Evolutionary conservation across 306 rosid species (phyloP).

Genomic region (Citrullus amarus): DNA sequence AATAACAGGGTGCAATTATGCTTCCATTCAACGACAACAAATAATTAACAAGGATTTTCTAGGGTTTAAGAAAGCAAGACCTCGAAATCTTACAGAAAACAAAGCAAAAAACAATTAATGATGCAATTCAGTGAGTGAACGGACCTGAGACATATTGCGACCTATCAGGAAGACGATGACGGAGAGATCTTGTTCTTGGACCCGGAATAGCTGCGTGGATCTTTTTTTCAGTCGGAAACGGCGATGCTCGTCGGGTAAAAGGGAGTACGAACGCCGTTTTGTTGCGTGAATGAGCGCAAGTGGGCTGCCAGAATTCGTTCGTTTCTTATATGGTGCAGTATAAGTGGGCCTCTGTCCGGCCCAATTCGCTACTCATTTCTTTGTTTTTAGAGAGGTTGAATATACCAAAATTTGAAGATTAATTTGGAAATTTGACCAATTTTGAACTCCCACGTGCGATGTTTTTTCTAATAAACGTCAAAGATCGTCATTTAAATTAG

Average conservation of each 20-base stretch:
- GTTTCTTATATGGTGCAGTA: background rate
- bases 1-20: background rate
- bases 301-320: background rate
- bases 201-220: background rate
- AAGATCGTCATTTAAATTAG: no score
- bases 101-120: background rate
- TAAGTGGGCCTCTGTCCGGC: background rate
- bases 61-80: slow-evolving; percentile 3
- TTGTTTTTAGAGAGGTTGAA: no score
- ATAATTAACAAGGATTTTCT: background rate
- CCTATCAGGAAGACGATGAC: background rate
- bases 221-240: background rate
- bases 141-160: slow-evolving; percentile 45
- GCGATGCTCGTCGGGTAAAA: background rate
- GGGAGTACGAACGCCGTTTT: background rate
- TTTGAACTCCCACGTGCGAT: no score
- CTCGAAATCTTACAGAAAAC: background rate
- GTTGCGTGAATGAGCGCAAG: background rate
- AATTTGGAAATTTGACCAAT: no score
- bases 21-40: background rate
- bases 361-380: background rate
- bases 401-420: no score
- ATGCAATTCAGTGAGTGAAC: background rate
- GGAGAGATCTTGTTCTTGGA: background rate
- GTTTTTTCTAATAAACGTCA: no score